Evolutionary conservation across 179 eudicot species (phyloP).

Genomic region (Drosera spatulata): DNA sequence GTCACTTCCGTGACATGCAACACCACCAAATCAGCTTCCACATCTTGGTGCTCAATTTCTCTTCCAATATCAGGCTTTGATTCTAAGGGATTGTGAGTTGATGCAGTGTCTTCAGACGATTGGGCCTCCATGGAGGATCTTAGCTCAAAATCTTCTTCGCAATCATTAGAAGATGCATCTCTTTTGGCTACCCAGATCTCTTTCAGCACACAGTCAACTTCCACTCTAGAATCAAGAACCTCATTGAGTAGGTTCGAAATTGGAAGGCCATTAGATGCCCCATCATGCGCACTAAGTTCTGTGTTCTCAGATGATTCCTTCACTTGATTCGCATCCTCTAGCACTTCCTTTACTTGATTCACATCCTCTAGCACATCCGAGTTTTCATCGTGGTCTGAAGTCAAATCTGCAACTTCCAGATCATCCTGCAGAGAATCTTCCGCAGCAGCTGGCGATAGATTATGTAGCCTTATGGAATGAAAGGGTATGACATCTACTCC

Average conservation of each 20-base stretch:
- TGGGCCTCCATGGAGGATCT: conserved; percentile 7
- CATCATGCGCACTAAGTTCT: conserved; percentile 11
- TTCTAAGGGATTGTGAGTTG: background rate
- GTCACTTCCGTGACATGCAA: background rate
- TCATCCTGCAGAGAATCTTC: conserved; percentile 18
- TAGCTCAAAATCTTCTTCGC: conserved; percentile 16
- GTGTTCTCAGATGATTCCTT: conserved; percentile 14
- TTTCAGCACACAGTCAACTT: no score
- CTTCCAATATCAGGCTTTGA: conserved; percentile 11
- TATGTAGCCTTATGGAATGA: conserved; percentile 14
- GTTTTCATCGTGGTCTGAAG: conserved; percentile 10
- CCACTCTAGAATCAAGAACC: conserved; percentile 7
- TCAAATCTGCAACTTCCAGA: conserved; percentile 10
- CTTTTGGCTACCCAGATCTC: no score
- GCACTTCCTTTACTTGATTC: no score
- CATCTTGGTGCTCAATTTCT: background rate
- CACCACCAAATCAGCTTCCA: no score
- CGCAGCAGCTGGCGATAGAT: conserved; percentile 7
- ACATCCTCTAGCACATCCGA: conserved; percentile 6
- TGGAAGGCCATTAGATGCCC: conserved; percentile 15
- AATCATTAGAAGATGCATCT: no score
- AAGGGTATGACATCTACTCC: background rate
- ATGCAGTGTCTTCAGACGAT: conserved; percentile 4
- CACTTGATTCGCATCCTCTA: background rate
- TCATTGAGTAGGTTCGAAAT: conserved; percentile 11